Evolutionary conservation across 768 basidiomycete genomes (phyloP), one percentile per base, ranked within the genome.

Genomic region (Trametopsis cervina): DNA sequence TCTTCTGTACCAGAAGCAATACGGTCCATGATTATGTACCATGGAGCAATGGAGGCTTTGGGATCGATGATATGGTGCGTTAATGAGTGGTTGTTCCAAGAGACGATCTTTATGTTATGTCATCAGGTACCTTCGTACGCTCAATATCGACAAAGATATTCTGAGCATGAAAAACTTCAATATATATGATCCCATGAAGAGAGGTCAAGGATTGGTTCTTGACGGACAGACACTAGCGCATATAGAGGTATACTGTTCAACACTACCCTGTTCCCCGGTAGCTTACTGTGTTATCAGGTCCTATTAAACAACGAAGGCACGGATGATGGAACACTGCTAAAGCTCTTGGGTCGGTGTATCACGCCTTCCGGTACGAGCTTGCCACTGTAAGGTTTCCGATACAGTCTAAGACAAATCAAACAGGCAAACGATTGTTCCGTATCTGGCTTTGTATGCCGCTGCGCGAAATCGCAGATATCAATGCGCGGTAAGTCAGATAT

Each of bases 141-240:
- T 99, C 35, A 98, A 98, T 60, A 91, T 98, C 53, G 95, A 94
- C 69, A 88, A 90, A 61, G 94, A 97, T 54, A 81, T 99, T 47
- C 65, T 99, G 59, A 89, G 83, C 46, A 93, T 96, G 85, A 87
- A 82, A 69, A 98, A 98, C 62, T 99, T 99, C 75, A 94, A 97
- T 57, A 74, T 96, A 33, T 96, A 95, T 60, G 92, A 97, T 64
- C 96, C 96, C 0, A 91, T 97, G 80, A 84, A 86, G 62, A 76
- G 77, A 51, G 93, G 92, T n/a, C 75, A 83, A 60, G 88, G 83
- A 22, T 67, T 98, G 47, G 76, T 89, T 0, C 73, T 99, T 37
- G 94, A 99, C 64, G 96, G 96, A 2, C 93, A 97, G 63, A 94
- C 92, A 0, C 72, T 99, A 45, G 87, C 90, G 13, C 96, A 99